A percentile compares a stretch with the other conserved stretches of the same genome.
These are phyloP conservation scores for Heliophila coronopifolia DNA, from an alignment of 441 rosid species.

Conservation along the genomic window DNA sequence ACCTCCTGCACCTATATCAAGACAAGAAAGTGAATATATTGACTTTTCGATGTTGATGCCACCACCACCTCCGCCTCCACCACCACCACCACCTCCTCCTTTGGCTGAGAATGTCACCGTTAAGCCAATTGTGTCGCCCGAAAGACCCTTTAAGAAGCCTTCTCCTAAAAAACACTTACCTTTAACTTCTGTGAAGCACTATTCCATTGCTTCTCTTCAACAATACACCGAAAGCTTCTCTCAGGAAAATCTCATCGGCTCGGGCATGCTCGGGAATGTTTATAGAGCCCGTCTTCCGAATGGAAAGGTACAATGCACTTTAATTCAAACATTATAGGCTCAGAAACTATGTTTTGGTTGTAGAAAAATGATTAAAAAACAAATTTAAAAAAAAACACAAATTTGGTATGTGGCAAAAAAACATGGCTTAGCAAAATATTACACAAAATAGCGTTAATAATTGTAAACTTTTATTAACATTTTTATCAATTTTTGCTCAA, in stretches of 20 bases:
- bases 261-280: conserved; percentile 92
- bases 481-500: no score
- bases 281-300: conserved; percentile 78
- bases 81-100: conserved; percentile 38
- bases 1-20: conserved; percentile 26
- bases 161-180: conserved; percentile 36
- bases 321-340: neutral
- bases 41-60: conserved; percentile 49
- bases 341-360: neutral
- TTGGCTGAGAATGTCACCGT: conserved; percentile 47
- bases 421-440: no score
- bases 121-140: conserved; percentile 44
- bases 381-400: no score
- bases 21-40: conserved; percentile 49
- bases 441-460: no score
- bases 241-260: conserved; percentile 78
- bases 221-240: conserved; percentile 94
- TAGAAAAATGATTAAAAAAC: no score
- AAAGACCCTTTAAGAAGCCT: conserved; percentile 39
- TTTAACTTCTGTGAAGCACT: conserved; percentile 56
- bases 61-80: conserved; percentile 42
- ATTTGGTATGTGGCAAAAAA: no score
- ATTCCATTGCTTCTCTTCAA: conserved; percentile 88
- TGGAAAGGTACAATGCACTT: conserved; percentile 52
- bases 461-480: no score